Evolutionary conservation across 1,284 basidiomycete genomes (phyloP), one percentile per base, ranked within the genome.

Genomic region (Moniliella sp.): DNA sequence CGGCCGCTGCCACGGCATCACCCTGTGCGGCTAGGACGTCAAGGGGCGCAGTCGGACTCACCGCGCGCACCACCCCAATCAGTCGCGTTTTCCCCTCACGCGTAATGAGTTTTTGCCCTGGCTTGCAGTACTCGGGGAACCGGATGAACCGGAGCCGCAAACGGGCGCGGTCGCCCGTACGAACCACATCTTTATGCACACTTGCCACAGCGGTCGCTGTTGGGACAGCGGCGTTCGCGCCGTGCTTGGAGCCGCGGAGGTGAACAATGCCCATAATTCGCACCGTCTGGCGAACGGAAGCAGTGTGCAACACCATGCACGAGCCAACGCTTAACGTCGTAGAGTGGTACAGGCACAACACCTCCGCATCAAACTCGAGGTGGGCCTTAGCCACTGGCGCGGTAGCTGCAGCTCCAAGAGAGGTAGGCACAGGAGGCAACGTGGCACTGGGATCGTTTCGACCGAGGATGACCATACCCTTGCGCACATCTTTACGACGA

Each of bases 401-500:
- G n/a, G n/a, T n/a, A n/a, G n/a, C n/a, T n/a, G n/a, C n/a, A n/a
- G n/a, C n/a, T n/a, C n/a, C n/a, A n/a, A n/a, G n/a, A n/a, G n/a
- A n/a, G n/a, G n/a, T n/a, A n/a, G n/a, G n/a, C n/a, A n/a, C n/a
- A 11, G 50, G 31, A 1, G 31, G 19, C 0, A 50, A 40, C 25
- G 37, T 27, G 19, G 27, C 34, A 15, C 27, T 11, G 23, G 15
- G 19, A 15, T 14, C 27, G 21, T 23, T 39, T 14, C 42, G 33
- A 7, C 42, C 36, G 55, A 61, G 67, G 72, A 75, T 77, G 72
- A 67, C 62, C 50, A 46, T 50, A 28, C 83, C 86, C 63, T 94
- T 97, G 36, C 91, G 68, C 5, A 94, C 75, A 28, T 76, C 73
- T 4, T 73, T 70, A 32, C 81, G 66, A 31, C 78, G 70, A 39